phyloP scores from a whole-genome alignment of 2,329 filamentous ascomycete genomes.

The Curvularia sp. region DNA sequence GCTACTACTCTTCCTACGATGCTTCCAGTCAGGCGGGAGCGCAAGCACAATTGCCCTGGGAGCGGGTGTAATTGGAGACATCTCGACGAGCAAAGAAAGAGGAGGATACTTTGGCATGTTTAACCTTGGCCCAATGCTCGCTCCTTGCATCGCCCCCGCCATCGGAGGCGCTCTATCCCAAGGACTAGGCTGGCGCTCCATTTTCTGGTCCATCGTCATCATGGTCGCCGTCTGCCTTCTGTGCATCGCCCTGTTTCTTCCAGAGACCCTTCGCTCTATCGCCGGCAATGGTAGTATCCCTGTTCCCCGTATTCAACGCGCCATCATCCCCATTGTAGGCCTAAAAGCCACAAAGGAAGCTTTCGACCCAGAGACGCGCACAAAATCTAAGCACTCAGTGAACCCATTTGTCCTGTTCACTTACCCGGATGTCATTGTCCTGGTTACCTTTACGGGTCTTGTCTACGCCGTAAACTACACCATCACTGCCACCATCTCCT shows the following conservation, averaged over 20 bases:
- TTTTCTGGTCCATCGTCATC: slow-evolving; percentile 52
- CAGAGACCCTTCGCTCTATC: slow-evolving; percentile 53
- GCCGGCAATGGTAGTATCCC: slow-evolving; percentile 50
- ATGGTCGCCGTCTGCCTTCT: slow-evolving; percentile 49
- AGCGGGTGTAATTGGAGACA: slow-evolving; percentile 75
- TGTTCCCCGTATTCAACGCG: slow-evolving; percentile 29
- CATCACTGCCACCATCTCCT: slow-evolving; percentile 42
- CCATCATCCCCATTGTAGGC: slow-evolving; percentile 34
- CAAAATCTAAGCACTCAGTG: slow-evolving; percentile 32
- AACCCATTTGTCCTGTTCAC: slow-evolving; percentile 41
- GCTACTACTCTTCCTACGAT: slow-evolving; percentile 45
- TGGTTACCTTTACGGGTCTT: slow-evolving; percentile 50
- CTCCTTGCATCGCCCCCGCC: slow-evolving; percentile 41
- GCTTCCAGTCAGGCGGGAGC: slow-evolving; percentile 51
- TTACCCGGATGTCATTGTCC: slow-evolving; percentile 51
- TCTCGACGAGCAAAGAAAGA: slow-evolving; percentile 72
- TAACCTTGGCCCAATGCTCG: slow-evolving; percentile 59
- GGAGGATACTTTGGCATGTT: slow-evolving; percentile 75
- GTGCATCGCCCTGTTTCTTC: slow-evolving; percentile 48
- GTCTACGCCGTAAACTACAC: slow-evolving; percentile 44
- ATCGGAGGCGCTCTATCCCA: slow-evolving; percentile 47
- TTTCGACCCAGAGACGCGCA: slow-evolving; percentile 18
- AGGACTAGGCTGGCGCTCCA: slow-evolving; percentile 46
- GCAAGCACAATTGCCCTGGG: slow-evolving; percentile 63
- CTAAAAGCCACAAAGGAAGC: slow-evolving; percentile 27